A percentile compares a stretch with the other conserved stretches of the same genome.
phyloP scores from a whole-genome alignment of 805 yeast species.

The Wickerhamiella parazyma region DNA sequence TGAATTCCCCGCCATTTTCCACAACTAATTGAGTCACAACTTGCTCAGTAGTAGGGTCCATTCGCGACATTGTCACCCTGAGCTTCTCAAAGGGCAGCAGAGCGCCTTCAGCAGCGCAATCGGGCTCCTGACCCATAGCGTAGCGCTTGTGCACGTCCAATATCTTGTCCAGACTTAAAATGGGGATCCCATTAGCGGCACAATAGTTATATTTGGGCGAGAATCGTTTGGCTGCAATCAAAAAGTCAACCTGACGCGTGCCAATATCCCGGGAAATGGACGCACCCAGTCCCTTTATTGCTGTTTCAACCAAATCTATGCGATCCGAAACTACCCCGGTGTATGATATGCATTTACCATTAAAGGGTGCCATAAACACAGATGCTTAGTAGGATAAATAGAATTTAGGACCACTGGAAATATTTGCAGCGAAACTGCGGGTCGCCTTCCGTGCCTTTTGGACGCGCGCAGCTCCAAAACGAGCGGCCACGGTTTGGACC shows the following conservation, averaged over 20 bases:
- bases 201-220: slow-evolving; percentile 44
- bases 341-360: neutral
- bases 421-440: slow-evolving; percentile 23
- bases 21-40: slow-evolving; percentile 20
- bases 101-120: slow-evolving; percentile 19
- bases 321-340: slow-evolving; percentile 16
- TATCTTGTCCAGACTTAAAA: slow-evolving; percentile 38
- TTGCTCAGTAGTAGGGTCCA: slow-evolving; percentile 27
- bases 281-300: slow-evolving; percentile 18
- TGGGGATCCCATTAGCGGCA: slow-evolving; percentile 33
- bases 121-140: slow-evolving; percentile 36
- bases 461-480: slow-evolving; percentile 29
- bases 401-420: slow-evolving; percentile 24
- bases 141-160: slow-evolving; percentile 35
- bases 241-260: slow-evolving; percentile 20
- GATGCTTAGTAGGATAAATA: neutral
- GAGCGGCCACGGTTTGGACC: slow-evolving; percentile 28
- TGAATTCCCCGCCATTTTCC: slow-evolving; percentile 26
- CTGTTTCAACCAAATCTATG: slow-evolving; percentile 9
- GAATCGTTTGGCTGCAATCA: slow-evolving; percentile 39
- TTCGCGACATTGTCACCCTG: slow-evolving; percentile 21
- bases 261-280: slow-evolving; percentile 11
- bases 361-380: neutral
- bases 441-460: slow-evolving; percentile 19
- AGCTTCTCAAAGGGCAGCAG: slow-evolving; percentile 23